A percentile compares a stretch with the other conserved stretches of the same genome.
phyloP scores from a whole-genome alignment of 2,329 filamentous ascomycete genomes.

The Calycina herbarum region DNA sequence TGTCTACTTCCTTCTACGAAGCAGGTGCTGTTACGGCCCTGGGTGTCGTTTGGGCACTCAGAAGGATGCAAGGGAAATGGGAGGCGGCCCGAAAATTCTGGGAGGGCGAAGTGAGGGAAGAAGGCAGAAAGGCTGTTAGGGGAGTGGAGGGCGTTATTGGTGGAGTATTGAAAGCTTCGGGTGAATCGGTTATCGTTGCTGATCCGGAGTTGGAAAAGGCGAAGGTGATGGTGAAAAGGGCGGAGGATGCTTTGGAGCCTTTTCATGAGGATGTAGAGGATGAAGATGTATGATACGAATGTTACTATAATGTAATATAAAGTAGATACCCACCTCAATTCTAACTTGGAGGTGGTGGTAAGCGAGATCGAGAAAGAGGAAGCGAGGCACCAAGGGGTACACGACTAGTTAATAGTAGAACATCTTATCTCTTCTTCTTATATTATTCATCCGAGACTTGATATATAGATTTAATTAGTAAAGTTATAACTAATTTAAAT shows the following conservation, averaged over 20 bases:
- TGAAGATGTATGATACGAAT: background rate
- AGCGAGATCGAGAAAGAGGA: no score
- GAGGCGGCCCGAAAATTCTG: slow-evolving; percentile 59
- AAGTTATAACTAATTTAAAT: no score
- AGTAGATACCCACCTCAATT: no score
- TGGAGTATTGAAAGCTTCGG: slow-evolving; percentile 43
- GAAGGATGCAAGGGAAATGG: slow-evolving; percentile 62
- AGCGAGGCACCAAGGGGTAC: no score
- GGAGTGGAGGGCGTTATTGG: slow-evolving; percentile 55
- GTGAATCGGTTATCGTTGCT: slow-evolving; percentile 12
- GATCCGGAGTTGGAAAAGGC: slow-evolving; percentile 29
- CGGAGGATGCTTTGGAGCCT: slow-evolving; percentile 23
- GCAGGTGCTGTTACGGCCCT: slow-evolving; percentile 62
- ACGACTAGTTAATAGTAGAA: no score
- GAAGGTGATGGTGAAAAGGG: slow-evolving; percentile 23
- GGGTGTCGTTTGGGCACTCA: slow-evolving; percentile 59
- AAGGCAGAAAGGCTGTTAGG: slow-evolving; percentile 62
- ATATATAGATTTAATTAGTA: no score
- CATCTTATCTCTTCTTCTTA: no score
- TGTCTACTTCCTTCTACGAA: slow-evolving; percentile 57
- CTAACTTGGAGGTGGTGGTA: no score
- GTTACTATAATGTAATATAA: background rate
- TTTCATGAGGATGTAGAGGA: slow-evolving; percentile 21
- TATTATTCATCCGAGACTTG: no score
- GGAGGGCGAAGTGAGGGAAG: slow-evolving; percentile 67